These are phyloP conservation scores for Haplosporangium sp. DNA, from an alignment of 371 early-diverging fungal species.

Conservation along the genomic window DNA sequence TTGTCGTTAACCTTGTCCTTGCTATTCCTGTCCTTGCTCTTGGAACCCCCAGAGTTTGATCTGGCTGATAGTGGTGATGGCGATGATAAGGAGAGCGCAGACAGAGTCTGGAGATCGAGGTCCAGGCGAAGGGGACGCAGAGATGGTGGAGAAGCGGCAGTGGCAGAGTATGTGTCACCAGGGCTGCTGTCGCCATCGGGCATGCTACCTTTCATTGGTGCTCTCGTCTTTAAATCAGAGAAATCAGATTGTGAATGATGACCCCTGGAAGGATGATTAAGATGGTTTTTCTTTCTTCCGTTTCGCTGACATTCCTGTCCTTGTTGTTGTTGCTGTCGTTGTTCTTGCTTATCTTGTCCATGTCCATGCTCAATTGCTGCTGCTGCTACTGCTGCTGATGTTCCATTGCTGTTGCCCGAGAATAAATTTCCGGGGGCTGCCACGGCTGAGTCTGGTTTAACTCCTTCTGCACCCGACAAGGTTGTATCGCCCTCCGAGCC, in stretches of 20 bases:
- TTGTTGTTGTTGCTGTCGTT: conserved; percentile 2
- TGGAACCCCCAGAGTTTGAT: too few relatives aligned
- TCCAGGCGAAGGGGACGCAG: background rate
- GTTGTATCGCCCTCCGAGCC: background rate
- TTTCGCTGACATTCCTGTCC: background rate
- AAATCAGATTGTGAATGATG: too few relatives aligned
- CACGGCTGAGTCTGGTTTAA: conserved; percentile 4
- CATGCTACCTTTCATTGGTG: conserved; percentile 8
- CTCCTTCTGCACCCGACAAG: conserved; percentile 28
- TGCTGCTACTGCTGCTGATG: background rate
- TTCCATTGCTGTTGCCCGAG: background rate
- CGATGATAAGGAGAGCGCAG: conserved; percentile 14
- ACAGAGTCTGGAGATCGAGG: conserved; percentile 13
- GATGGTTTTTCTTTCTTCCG: too few relatives aligned
- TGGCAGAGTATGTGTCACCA: conserved; percentile 17
- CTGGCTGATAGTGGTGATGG: conserved; percentile 9
- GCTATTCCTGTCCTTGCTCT: too few relatives aligned
- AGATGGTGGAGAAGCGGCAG: too few relatives aligned
- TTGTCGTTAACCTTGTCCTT: too few relatives aligned
- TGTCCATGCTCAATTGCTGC: background rate
- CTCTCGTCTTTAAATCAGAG: too few relatives aligned
- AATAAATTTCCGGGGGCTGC: conserved; percentile 29
- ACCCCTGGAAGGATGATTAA: too few relatives aligned
- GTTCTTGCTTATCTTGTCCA: background rate
- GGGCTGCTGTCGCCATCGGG: conserved; percentile 12